Evolutionary conservation across 306 rosid species (phyloP).

Genomic region (Leucaena leucocephala): DNA sequence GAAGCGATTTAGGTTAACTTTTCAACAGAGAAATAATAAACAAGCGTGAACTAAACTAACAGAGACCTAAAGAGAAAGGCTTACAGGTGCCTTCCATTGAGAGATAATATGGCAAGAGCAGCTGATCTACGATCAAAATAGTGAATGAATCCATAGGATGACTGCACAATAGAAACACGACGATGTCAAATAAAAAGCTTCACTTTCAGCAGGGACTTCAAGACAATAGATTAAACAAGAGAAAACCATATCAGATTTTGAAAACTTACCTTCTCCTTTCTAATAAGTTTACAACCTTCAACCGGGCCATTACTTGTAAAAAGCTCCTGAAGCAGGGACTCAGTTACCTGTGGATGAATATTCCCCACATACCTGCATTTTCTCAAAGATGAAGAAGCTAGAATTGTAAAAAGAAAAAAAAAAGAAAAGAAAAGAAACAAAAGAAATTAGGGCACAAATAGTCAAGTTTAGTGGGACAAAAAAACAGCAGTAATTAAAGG

Average conservation of each 20-base stretch:
- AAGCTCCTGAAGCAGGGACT: constrained; percentile 96
- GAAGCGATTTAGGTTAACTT: constrained; percentile 36
- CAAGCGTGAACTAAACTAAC: constrained; percentile 11
- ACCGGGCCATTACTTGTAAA: constrained; percentile 87
- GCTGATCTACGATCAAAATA: constrained; percentile 97
- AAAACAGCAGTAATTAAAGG: constrained; percentile 15
- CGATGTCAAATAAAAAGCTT: constrained; percentile 30
- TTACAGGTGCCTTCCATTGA: constrained; percentile 95
- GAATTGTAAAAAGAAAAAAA: constrained; percentile 45
- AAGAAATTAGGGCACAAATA: constrained; percentile 45
- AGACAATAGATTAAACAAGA: constrained; percentile 23
- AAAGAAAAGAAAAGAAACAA: constrained; percentile 41
- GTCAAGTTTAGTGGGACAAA: constrained; percentile 23
- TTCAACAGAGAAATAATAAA: not conserved
- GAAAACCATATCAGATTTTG: not conserved
- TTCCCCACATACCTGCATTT: constrained; percentile 95
- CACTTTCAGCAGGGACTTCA: constrained; percentile 22
- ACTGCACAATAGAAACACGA: constrained; percentile 59
- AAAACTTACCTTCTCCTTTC: constrained; percentile 82
- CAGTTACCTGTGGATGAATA: constrained; percentile 92
- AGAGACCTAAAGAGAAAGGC: constrained; percentile 25
- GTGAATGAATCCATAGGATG: constrained; percentile 96
- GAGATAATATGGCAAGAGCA: constrained; percentile 87
- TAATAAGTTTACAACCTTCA: constrained; percentile 90
- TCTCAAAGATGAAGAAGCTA: constrained; percentile 58